Conservation (phyloP, 2,329 filamentous ascomycete species). For the Verticillium nubilum region DNA sequence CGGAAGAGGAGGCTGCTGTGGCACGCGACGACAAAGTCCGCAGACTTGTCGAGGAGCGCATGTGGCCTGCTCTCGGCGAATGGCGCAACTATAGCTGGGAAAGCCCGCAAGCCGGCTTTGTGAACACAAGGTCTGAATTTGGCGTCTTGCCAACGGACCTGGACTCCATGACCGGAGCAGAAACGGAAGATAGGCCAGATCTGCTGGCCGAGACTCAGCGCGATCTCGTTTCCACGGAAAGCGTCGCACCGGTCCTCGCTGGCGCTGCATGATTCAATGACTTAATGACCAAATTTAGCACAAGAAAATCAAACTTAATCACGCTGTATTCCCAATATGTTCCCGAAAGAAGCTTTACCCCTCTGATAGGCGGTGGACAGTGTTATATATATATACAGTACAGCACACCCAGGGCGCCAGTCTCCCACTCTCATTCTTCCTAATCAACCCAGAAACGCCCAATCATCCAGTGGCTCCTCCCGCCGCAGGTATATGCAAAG, state of each 20-base stretch:
- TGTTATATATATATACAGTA: not conserved
- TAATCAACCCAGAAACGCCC: not conserved
- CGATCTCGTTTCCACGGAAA: not conserved
- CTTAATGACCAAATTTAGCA: too few species aligned
- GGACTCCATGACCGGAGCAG: not conserved
- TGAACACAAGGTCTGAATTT: slow-evolving; percentile 26
- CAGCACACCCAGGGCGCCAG: not conserved
- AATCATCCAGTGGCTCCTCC: not conserved
- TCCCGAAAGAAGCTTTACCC: not conserved
- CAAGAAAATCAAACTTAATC: not conserved
- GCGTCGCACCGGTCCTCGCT: not conserved
- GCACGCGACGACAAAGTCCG: slow-evolving; percentile 21
- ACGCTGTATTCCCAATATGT: not conserved
- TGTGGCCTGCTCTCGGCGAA: slow-evolving; percentile 53
- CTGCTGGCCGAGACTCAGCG: not conserved
- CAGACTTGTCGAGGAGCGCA: slow-evolving; percentile 28
- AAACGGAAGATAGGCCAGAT: not conserved
- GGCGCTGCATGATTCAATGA: not conserved
- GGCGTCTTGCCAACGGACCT: not conserved
- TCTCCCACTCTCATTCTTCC: not conserved
- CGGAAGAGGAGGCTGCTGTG: slow-evolving; percentile 12
- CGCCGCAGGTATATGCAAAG: not conserved
- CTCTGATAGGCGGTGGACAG: not conserved
- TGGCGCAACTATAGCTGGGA: slow-evolving; percentile 63
- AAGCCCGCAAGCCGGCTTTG: slow-evolving; percentile 45